Evolutionary conservation across 2,329 filamentous ascomycete species (phyloP), one percentile per base, ranked within the genome.

Genomic region (Coniochaeta hoffmannii): DNA sequence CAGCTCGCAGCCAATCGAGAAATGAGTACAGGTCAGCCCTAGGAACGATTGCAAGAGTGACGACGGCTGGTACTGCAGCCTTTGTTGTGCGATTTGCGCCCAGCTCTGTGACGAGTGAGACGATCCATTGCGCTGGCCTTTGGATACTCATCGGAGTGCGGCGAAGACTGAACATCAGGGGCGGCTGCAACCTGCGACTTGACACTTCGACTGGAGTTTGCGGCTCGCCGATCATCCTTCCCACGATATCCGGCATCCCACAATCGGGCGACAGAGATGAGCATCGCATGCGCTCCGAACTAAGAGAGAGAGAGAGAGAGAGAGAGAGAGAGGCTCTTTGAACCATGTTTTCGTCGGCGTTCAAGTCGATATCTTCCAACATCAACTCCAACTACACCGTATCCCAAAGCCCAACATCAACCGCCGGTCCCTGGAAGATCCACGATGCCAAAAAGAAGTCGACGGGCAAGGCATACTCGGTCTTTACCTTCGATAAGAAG

Each of bases 381-480:
- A 97, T 99, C 74, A 86, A 86, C 57, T 86, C 88, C 68, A 95
- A 96, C 74, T 99, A 99, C 73, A 84, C 88, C 63, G 79, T 97
- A 61, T 87, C 90, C 22, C 79, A 86, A 26, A 84, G 83, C 57
- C 82, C 88, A 11, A 87, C 84, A n/a, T 88, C 90, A 53, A 84
- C 84, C 53, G 89, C 92, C 15, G 94, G 94, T 17, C 90, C 92
- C 57, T 99, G 94, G 94, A 96, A 91, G 76, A 94, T 99, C 66
- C 93, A 93, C 79, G 92, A 97, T 74, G 92, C 89, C 57, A 97
- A 96, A 77, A 95, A 95, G 75, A 97, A 97, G 74, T 90, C 88
- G 30, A 96, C 91, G 0, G 90, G 89, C 62, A 96, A 94, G 69
- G 72, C 86, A 8, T 94, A 87, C 55, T 97, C 92, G 15, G 86